These are phyloP conservation scores for Pharnaceum exiguum DNA, from an alignment of 148 eudicot species.

Conservation along the genomic window DNA sequence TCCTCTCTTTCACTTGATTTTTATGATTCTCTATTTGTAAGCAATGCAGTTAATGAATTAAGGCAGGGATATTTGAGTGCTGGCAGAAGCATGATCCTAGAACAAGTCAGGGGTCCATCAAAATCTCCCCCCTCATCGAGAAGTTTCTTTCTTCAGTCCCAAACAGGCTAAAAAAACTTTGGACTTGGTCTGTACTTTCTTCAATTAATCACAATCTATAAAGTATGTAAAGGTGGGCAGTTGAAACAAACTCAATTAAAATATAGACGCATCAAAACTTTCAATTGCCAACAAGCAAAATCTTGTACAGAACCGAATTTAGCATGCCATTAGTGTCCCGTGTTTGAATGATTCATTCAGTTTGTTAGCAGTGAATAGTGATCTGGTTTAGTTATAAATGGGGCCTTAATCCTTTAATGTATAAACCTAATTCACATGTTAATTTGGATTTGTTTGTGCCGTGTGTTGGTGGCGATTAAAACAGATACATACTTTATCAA, in stretches of 20 bases:
- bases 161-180: neutral
- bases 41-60: neutral
- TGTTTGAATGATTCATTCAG: neutral
- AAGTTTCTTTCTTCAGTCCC: neutral
- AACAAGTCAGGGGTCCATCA: neutral
- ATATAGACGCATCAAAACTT: neutral
- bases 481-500: neutral
- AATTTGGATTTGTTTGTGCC: no score
- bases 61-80: neutral
- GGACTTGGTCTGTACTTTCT: neutral
- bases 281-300: neutral
- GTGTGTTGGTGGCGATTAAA: neutral
- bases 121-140: neutral
- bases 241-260: constrained; percentile 7
- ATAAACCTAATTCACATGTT: no score
- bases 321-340: neutral
- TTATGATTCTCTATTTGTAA: no score
- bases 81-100: neutral
- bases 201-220: neutral
- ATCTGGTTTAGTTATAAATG: constrained; percentile 6
- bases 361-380: neutral
- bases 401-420: neutral
- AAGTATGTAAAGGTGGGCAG: constrained; percentile 9
- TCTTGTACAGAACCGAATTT: neutral
- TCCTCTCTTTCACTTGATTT: no score